Percentiles rank a stretch among this genome's conserved stretches.
Evolutionary conservation across 2,329 filamentous ascomycete genomes (phyloP).

Genomic region (Penicillium sp.): DNA sequence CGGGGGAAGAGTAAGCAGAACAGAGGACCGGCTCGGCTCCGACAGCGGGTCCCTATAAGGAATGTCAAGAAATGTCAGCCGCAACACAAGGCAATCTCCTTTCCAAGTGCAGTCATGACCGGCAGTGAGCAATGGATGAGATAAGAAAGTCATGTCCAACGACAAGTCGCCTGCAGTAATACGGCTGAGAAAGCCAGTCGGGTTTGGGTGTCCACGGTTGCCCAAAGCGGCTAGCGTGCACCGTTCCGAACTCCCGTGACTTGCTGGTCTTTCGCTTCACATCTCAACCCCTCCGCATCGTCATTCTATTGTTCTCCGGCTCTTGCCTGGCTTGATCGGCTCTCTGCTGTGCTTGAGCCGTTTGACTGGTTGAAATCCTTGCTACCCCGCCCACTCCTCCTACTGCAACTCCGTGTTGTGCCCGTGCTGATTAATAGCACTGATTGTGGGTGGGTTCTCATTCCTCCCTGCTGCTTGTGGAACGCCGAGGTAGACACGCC

Average conservation of each 20-base stretch:
- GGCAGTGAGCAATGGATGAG: too few relatives aligned
- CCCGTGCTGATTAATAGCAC: constrained; percentile 16
- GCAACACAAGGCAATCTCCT: too few relatives aligned
- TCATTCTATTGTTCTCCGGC: constrained; percentile 10
- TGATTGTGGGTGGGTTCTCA: constrained; percentile 25
- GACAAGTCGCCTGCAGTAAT: too few relatives aligned
- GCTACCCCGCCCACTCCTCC: not conserved
- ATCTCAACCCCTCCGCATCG: constrained; percentile 24
- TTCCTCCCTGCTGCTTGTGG: constrained; percentile 20
- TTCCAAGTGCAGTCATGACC: too few relatives aligned
- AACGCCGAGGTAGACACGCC: constrained; percentile 18
- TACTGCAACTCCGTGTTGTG: not conserved
- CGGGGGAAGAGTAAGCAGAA: too few relatives aligned
- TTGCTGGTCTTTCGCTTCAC: constrained; percentile 27
- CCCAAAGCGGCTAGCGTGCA: constrained; percentile 21
- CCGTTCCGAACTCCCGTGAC: constrained; percentile 27
- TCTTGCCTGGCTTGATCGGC: constrained; percentile 8
- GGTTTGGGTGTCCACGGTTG: constrained; percentile 21
- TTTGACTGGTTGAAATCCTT: not conserved
- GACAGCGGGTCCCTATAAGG: too few relatives aligned
- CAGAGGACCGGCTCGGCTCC: too few relatives aligned
- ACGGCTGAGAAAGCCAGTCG: too few relatives aligned
- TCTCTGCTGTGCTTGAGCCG: constrained; percentile 5
- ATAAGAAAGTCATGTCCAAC: too few relatives aligned
- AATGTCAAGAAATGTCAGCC: too few relatives aligned